Base-by-base conservation (phyloP, 768 basidiomycete species). In the Xanthoconium purpureum region DNA sequence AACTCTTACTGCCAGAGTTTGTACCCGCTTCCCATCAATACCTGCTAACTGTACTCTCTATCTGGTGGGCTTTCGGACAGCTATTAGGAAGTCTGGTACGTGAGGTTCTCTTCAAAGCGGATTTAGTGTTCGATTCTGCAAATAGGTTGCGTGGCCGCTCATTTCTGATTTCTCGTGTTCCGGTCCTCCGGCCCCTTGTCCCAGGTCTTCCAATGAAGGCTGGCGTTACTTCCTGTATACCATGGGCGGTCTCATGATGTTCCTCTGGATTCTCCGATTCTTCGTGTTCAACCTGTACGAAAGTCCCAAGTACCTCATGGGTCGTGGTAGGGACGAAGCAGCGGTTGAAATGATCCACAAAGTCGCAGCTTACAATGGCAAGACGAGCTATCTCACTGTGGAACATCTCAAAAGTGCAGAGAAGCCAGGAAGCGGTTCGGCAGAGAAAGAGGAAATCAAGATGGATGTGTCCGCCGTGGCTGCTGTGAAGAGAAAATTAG, bases 61-160 rank as follows among this genome's bases (percentile, higher is more conserved):
- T 89, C 37, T 91, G 86, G 85, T 91, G 89, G 89, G 84, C 86
- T 6, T 76, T 90, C 35, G 88, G 88, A 3, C 89, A 89, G 66
- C 77, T 89, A 1, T 65, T 87, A 47, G 85, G 82, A 17, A 80
- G 77, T 60, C 62, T 80, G 48, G 78, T 78, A 40, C n/a, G 71
- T 55, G 12, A 3, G 13, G 2, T 0, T 37, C 13, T 9, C 11
- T 51, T 33, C 28, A 4, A 32, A 63, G 42, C 0, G 14, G 35
- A 15, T 32, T 12, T 15, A 3, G 24, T 30, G 17, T 32, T 15
- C 47, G 6, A 52, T 54, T n/a, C 28, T 56, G 53, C 20, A 7
- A 17, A 43, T 44, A 85, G 79, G 74, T 89, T 58, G 87, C 88
- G 5, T 89, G 88, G 88, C 84, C 86, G 1, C 74, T 91, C 13